phyloP scores from a whole-genome alignment of 2,329 filamentous ascomycete genomes.

The Ophiostoma tasmaniense region DNA sequence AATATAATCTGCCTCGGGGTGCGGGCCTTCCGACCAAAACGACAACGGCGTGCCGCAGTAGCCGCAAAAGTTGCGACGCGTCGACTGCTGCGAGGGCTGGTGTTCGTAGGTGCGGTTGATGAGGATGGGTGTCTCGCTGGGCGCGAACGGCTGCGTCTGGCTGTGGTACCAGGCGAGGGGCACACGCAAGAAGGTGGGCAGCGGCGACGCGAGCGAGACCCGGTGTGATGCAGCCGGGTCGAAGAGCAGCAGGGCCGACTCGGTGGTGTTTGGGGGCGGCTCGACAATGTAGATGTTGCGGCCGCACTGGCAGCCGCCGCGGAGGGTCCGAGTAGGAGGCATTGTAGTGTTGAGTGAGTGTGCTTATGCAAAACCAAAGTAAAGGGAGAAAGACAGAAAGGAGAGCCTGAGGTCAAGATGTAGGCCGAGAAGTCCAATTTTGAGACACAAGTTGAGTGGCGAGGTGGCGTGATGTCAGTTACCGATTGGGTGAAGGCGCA shows the following conservation, averaged over 20 bases:
- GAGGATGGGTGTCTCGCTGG: constrained; percentile 61
- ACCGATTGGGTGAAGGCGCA: background rate
- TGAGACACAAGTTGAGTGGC: background rate
- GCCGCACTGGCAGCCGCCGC: constrained; percentile 76
- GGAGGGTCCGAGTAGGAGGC: constrained; percentile 43
- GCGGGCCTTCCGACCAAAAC: constrained; percentile 70
- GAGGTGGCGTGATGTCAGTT: background rate
- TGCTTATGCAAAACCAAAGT: background rate
- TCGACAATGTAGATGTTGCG: constrained; percentile 73
- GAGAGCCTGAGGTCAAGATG: background rate
- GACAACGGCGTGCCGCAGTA: constrained; percentile 82
- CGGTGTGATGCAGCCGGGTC: constrained; percentile 61
- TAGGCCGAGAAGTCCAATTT: background rate
- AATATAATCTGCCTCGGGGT: constrained; percentile 66
- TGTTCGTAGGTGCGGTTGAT: constrained; percentile 63
- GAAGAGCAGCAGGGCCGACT: constrained; percentile 63
- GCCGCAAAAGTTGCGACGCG: constrained; percentile 76
- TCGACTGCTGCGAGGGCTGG: constrained; percentile 25
- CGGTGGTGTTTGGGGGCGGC: constrained; percentile 50
- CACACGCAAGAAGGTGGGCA: constrained; percentile 75
- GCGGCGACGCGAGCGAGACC: constrained; percentile 59
- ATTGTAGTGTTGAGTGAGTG: background rate
- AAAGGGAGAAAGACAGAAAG: background rate
- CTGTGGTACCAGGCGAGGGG: constrained; percentile 75
- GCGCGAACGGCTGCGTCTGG: constrained; percentile 63